Percentiles rank a stretch among this genome's conserved stretches.
Evolutionary conservation across 1,284 basidiomycete genomes (phyloP).

Genomic region (Boletus putidus): DNA sequence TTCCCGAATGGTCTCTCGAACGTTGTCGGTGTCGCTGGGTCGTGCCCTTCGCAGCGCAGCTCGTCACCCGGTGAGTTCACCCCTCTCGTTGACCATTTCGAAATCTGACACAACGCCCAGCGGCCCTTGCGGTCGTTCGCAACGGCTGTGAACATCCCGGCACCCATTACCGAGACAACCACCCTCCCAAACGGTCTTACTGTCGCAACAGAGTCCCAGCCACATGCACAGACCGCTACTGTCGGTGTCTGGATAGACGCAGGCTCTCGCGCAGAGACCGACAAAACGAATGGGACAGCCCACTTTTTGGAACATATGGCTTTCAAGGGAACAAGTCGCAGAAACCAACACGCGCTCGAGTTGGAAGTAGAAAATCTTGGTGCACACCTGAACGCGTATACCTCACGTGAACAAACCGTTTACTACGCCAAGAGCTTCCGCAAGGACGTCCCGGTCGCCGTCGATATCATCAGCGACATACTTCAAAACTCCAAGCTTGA

Average conservation of each 20-base stretch:
- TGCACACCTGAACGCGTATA: conserved; percentile 98
- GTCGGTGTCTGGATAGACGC: conserved; percentile 99
- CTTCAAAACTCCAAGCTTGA: conserved; percentile 98
- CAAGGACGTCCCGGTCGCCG: conserved; percentile 89
- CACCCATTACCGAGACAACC: conserved; percentile 83
- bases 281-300: conserved; percentile 92
- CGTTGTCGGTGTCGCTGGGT: conserved; percentile 58
- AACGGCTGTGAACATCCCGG: conserved; percentile 63
- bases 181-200: conserved; percentile 91
- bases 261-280: conserved; percentile 94
- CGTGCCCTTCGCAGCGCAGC: conserved; percentile 59
- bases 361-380: conserved; percentile 98
- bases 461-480: conserved; percentile 98
- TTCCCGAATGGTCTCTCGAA: conserved; percentile 60
- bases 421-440: conserved; percentile 99
- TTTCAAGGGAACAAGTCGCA: conserved; percentile 90
- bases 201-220: conserved; percentile 89
- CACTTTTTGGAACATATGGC: conserved; percentile 99
- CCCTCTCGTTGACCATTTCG: not conserved
- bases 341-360: conserved; percentile 91
- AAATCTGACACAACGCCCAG: conserved; percentile 23
- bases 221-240: conserved; percentile 95
- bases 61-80: conserved; percentile 52
- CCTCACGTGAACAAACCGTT: conserved; percentile 97
- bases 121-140: conserved; percentile 60